Evolutionary conservation across 2,329 filamentous ascomycete genomes (phyloP), one percentile per base, ranked within the genome.

Genomic region (Cladorrhinum sp.): DNA sequence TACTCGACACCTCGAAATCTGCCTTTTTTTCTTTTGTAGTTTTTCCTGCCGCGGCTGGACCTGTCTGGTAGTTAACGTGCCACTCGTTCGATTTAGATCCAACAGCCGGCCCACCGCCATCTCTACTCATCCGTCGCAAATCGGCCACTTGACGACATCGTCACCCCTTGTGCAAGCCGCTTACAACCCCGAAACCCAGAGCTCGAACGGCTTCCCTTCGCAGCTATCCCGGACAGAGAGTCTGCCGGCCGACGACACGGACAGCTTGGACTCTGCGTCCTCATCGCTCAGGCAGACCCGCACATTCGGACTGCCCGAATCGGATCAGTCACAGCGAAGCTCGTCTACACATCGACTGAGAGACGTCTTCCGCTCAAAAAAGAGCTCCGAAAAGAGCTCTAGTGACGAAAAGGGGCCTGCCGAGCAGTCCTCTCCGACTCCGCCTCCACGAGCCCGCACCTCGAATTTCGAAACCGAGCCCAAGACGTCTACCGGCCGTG

Each of bases 291-390:
- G 65, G 60, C 57, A 68, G 62, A 73, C 71, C 68, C 72, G 74
- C 54, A 74, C 74, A 61, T 77, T 78, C 62, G 78, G 73, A 66
- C 76, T 73, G 58, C 78, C 77, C 52, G 70, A 69, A 65, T 76
- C 74, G 67, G 38, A 56, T n/a, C 76, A 77, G 62, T 71, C 75
- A 50, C 82, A 82, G 66, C 83, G 89, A 62, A 85, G 85, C 23
- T 80, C 84, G 20, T 93, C 91, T 10, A 85, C 83, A 55, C 84
- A 86, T 69, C 90, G 87, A 69, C 78, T 93, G 63, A 89, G 84
- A 72, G 86, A 88, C 70, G 89, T 88, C 12, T 91, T 95, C 69
- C 83, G 77, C 61, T 77, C 80, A 50, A 86, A 82, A 69, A 85
- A 80, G 70, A 75, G 69, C 63, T 69, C 73, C 25, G 79, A 76